Base-by-base conservation (phyloP, 371 early-diverging fungal genomes). In the Zancudomyces culisetae region DNA sequence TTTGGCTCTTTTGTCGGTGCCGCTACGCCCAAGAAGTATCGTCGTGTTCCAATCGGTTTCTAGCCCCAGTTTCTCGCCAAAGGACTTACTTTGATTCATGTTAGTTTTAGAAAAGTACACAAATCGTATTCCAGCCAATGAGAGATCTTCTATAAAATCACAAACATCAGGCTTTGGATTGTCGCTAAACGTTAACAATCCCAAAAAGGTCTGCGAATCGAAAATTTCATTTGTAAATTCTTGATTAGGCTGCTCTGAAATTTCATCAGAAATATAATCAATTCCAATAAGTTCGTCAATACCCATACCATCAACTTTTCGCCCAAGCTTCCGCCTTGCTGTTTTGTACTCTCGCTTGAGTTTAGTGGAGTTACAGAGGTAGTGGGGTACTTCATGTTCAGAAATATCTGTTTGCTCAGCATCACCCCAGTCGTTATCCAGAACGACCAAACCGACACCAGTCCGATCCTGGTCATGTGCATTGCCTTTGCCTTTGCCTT, bases 11-110 rank as follows among this genome's bases (percentile, higher is more conserved):
- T 48, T 4, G 19, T 73, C 77, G 2, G 83, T 80, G 3, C 88
- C 87, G n/a, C n/a, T n/a, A n/a, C n/a, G n/a, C n/a, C n/a, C n/a
- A 21, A 98, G 68, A 19, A 96, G 63, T 30, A 98, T 95, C 65
- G 96, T 96, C 51, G 84, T 82, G 66, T 98, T 98, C 98, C 98
- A 98, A 57, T 95, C 96, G 1, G 95, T 93, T 58, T 95, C 98
- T 30, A 98, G 70, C 0, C 98, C 98, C 20, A 98, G 68, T 15
- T 87, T 70, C 60, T 96, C 96, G 6, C 88, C 97, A 75, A 91
- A 98, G 1, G 97, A 90, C 77, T 97, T 97, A 62, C 89, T 92
- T 63, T 90, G 88, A 15, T 94, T 73, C 62, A 92, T 95, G n/a
- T 79, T 82, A 0, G 87, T 74, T 0, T 81, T 76, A 4, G 94